Base-by-base conservation (phyloP, 441 rosid genomes). In the Gossypium davidsonii region DNA sequence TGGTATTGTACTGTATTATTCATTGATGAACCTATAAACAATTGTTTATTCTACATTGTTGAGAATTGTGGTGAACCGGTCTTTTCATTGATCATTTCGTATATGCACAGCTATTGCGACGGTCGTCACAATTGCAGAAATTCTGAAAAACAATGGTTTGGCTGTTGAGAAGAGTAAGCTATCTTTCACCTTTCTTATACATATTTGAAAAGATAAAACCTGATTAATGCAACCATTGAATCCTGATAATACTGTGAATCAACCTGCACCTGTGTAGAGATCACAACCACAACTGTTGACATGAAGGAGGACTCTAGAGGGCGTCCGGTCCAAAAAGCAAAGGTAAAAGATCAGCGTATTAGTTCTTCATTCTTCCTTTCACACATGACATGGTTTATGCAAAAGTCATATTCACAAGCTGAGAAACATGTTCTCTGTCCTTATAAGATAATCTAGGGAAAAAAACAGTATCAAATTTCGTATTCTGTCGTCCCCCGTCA, bases 231-330 rank as follows among this genome's bases (percentile, higher is more conserved):
- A 25, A n/a, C 57, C 56, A 48, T n/a, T 48, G 42, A 48, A 31
- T 67, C 21, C 71, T 67, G 42, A 67, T 49, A 67, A 25, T 49
- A 0, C 3, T 49, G 25, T 42, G 70, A 52, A 65, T 58, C 44
- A 17, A 42, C 18, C 2, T 72, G n/a, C 48, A 34, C 26, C 51
- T 72, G 2, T 79, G 74, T 80, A 91, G 94, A 87, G 82, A 89
- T 91, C 78, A 85, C 70, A 72, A 91, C 88, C 28, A 81, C 92
- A 9, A 85, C 96, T 20, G 91, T 91, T 73, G 97, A 85, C 64
- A 91, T 91, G 82, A 91, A 79, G 83, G 96, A 91, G 70, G 91
- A 85, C 51, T 58, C 85, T 2, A 86, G 96, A 74, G 97, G 90
- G 34, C 83, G 89, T 34, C 85, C 87, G 14, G 86, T 89, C 67